Evolutionary conservation across 495 filamentous ascomycete species (phyloP), one percentile per base, ranked within the genome.

Genomic region (Aspergillus olivimuriae): DNA sequence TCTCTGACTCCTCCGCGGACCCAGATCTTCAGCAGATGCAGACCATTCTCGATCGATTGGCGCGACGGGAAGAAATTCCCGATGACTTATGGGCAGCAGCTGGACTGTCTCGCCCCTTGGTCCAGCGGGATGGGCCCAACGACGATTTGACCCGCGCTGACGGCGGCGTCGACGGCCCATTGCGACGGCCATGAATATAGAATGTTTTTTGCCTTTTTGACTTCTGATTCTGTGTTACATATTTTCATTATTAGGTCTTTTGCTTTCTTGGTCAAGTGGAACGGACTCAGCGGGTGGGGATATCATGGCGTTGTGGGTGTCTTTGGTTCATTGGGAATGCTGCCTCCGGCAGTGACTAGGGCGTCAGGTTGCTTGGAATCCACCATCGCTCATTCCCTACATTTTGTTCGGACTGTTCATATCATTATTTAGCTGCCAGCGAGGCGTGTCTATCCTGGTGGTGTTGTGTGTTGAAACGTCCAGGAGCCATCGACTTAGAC

Each of bases 1-100:
- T 69, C 30, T 60, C 60, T 10, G 58, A 67, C 19, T 48, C 54
- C 6, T 55, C 54, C 8, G 43, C 44, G 18, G 56, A 66, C 23
- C 53, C 58, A 8, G 77, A 79, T 52, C 63, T 84, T 26, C 72
- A 68, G 4, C 75, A 77, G 28, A 81, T 88, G 79, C 81, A 83
- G 49, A 68, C 73, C 22, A 79, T 91, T 16, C 66, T 89, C 41
- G 73, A 78, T 48, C 70, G 77, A 21, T 70, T 89, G 47, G 76
- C 79, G 36, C 69, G 77, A 8, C 67, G 83, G 7, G 74, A 82
- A 51, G 82, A 88, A 52, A 80, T 89, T 46, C 82, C 84, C 0
- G 84, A 88, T 36, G 76, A 82, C 38, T 87, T 81, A 80, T 91
- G 86, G 86, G 76, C 75, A 36, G 75, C 78, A 48, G 82, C 78